These are phyloP conservation scores for Rhododendron molle DNA, from an alignment of 148 eudicot genomes.

Conservation along the genomic window DNA sequence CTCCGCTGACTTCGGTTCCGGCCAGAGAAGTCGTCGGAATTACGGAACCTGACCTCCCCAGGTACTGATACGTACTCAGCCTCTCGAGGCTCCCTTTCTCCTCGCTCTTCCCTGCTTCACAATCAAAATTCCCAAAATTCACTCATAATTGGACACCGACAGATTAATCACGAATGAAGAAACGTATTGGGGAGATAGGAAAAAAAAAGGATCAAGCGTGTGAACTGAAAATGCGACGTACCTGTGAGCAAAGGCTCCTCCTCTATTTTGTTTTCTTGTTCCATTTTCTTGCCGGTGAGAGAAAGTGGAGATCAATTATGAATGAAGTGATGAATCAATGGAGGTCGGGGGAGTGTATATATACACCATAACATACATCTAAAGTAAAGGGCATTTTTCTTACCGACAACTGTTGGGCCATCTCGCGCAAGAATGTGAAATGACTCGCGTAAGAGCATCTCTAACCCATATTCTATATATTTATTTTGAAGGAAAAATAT, in stretches of 20 bases:
- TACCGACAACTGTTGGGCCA: no score
- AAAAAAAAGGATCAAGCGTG: background rate
- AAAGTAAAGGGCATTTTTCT: no score
- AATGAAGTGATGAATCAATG: background rate
- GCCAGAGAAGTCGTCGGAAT: slow-evolving; percentile 40
- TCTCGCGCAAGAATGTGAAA: no score
- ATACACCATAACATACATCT: background rate
- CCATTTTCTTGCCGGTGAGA: slow-evolving; percentile 20
- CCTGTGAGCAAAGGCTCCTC: slow-evolving; percentile 57
- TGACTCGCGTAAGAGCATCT: no score
- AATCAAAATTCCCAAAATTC: background rate
- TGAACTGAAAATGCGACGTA: background rate
- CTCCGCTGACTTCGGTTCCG: slow-evolving; percentile 66
- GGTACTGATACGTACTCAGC: slow-evolving; percentile 58
- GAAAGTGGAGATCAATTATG: background rate
- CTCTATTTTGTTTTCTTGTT: slow-evolving; percentile 27
- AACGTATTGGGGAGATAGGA: background rate
- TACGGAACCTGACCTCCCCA: slow-evolving; percentile 60
- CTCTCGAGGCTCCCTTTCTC: slow-evolving; percentile 25
- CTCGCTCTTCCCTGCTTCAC: slow-evolving; percentile 27
- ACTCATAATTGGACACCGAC: background rate
- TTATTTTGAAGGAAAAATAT: no score
- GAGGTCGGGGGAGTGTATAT: background rate
- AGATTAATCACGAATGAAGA: no score
- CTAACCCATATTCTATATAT: no score